A percentile compares a stretch with the other conserved stretches of the same genome.
Conservation (phyloP, 2,329 filamentous ascomycete species). For the Lanzia echinophila region DNA sequence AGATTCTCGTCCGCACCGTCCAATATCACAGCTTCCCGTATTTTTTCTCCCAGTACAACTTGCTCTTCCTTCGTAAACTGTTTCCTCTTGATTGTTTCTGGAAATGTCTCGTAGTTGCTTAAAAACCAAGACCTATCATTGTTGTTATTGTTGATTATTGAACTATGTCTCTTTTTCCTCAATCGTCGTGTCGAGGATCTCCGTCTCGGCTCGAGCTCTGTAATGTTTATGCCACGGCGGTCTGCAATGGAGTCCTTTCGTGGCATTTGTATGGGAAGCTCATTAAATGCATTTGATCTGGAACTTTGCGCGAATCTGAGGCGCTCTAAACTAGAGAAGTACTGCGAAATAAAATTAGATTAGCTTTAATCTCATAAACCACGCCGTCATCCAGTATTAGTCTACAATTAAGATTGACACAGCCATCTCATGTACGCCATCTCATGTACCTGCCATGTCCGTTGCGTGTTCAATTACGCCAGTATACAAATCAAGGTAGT, state of each 20-base stretch:
- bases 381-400: neutral
- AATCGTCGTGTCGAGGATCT: conserved; percentile 20
- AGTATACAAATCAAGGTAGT: conserved; percentile 3
- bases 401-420: conserved; percentile 6
- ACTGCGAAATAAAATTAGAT: conserved; percentile 39
- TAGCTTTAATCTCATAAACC: conserved; percentile 2
- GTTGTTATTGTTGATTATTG: conserved; percentile 39
- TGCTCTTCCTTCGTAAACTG: conserved; percentile 70
- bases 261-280: conserved; percentile 23
- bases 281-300: conserved; percentile 28
- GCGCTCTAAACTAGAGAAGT: conserved; percentile 67
- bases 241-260: conserved; percentile 24
- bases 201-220: conserved; percentile 22
- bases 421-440: neutral
- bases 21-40: conserved; percentile 45
- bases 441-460: conserved; percentile 8
- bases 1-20: conserved; percentile 54
- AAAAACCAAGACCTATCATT: conserved; percentile 62
- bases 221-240: conserved; percentile 23
- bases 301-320: conserved; percentile 55
- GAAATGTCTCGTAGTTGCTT: conserved; percentile 41
- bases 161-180: conserved; percentile 26
- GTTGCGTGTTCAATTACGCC: conserved; percentile 11
- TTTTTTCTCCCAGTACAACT: conserved; percentile 47
- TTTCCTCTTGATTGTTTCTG: conserved; percentile 64